A percentile compares a stretch with the other conserved stretches of the same genome.
Conservation (phyloP, 1,284 basidiomycete genomes). For the Athelia sp. region DNA sequence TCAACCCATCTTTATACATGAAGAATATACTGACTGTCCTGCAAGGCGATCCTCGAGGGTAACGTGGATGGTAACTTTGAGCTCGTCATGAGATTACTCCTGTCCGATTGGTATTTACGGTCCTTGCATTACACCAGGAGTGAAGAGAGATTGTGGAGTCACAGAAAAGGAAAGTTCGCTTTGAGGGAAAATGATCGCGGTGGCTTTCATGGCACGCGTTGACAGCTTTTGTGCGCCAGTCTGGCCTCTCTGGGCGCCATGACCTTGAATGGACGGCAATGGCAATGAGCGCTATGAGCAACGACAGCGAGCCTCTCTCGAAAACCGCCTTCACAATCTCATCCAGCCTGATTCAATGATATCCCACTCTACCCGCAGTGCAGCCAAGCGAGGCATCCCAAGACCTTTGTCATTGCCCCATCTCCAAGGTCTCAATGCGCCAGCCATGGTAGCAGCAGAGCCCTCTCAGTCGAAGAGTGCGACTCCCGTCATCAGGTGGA, state of each 20-base stretch:
- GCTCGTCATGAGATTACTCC: conserved; percentile 7
- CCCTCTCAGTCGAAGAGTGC: neutral
- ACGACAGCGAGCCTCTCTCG: too few species aligned
- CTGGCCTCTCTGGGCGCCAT: too few species aligned
- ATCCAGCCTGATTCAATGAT: neutral
- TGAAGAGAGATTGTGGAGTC: too few species aligned
- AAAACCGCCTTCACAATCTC: neutral
- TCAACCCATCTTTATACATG: neutral
- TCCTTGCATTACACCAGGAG: too few species aligned
- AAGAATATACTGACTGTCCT: conserved; percentile 37
- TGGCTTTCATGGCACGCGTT: too few species aligned
- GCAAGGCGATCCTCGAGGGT: conserved; percentile 42
- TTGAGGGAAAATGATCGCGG: too few species aligned
- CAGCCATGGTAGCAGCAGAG: neutral
- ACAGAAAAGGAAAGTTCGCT: too few species aligned
- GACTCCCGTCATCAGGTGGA: neutral
- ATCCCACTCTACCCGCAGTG: too few species aligned
- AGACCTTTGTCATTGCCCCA: neutral
- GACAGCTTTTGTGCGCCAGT: neutral
- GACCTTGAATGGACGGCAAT: too few species aligned
- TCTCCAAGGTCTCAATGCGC: neutral
- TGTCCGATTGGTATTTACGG: too few species aligned
- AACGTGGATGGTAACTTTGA: conserved; percentile 44
- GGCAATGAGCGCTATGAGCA: too few species aligned
- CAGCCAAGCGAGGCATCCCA: too few species aligned